Evolutionary conservation across 345 rosid genomes (phyloP).

Genomic region (Ricinus communis): DNA sequence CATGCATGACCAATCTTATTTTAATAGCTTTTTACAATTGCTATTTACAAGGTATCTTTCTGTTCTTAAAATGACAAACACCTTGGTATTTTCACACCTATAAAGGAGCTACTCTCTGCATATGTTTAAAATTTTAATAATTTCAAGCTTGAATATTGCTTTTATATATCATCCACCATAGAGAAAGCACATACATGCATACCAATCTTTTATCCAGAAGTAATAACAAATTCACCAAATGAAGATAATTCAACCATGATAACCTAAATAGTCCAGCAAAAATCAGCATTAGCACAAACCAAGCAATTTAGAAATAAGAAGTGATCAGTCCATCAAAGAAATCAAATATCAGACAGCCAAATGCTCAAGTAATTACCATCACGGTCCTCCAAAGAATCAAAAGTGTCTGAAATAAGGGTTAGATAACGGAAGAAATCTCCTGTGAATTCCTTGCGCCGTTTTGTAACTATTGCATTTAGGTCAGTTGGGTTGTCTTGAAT

Average conservation of each 20-base stretch:
- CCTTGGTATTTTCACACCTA: too few relatives aligned
- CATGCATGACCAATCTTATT: too few relatives aligned
- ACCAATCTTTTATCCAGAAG: background rate
- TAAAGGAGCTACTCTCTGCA: too few relatives aligned
- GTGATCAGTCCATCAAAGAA: conserved; percentile 7
- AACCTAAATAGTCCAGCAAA: conserved; percentile 3
- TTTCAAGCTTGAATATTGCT: too few relatives aligned
- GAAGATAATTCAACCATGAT: background rate
- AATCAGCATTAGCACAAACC: background rate
- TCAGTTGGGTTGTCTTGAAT: conserved; percentile 81
- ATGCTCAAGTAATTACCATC: conserved; percentile 60
- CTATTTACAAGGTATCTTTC: too few relatives aligned
- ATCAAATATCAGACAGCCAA: background rate
- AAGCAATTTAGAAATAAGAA: background rate
- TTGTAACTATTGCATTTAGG: conserved; percentile 66
- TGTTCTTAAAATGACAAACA: too few relatives aligned
- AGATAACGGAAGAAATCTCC: conserved; percentile 76
- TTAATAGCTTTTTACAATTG: too few relatives aligned
- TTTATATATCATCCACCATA: too few relatives aligned
- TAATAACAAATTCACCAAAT: background rate
- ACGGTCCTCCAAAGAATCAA: conserved; percentile 68
- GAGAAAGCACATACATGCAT: too few relatives aligned
- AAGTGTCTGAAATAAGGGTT: conserved; percentile 59
- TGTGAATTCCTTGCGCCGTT: conserved; percentile 71
- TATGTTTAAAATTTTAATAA: too few relatives aligned